Percentiles rank a stretch among this genome's conserved stretches.
Conservation (phyloP, 345 rosid genomes). For the Salix brachista region DNA sequence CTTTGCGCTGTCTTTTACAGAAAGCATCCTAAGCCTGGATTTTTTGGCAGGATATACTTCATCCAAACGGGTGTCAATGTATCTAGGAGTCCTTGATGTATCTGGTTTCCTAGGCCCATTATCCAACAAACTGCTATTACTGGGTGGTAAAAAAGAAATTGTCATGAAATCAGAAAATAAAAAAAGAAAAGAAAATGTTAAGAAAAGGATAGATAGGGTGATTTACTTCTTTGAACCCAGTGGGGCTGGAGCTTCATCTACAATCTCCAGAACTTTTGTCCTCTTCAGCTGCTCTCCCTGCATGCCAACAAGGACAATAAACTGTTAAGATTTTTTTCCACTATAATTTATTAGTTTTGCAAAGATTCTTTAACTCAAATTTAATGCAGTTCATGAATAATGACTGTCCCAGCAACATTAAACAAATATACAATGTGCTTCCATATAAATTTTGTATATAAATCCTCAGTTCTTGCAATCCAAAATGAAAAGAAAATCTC, state of each 20-base stretch:
- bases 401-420: not conserved
- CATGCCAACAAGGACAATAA: conserved; percentile 12
- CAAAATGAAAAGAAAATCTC: not conserved
- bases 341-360: not conserved
- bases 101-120: conserved; percentile 53
- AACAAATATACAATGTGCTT: not conserved
- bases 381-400: not conserved
- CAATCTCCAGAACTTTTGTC: conserved; percentile 43
- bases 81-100: conserved; percentile 48
- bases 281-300: conserved; percentile 86
- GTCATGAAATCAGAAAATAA: conserved; percentile 9
- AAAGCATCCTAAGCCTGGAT: conserved; percentile 47
- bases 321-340: not conserved
- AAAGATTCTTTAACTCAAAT: not conserved
- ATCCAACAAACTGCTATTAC: conserved; percentile 29
- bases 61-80: conserved; percentile 63
- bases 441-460: not conserved
- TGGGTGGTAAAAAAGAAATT: conserved; percentile 7
- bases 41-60: conserved; percentile 78
- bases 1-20: conserved; percentile 65
- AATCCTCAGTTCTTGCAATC: not conserved
- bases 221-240: conserved; percentile 42
- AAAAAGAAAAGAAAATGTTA: not conserved
- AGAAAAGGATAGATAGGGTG: not conserved
- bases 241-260: conserved; percentile 43